Percentiles rank a stretch among this genome's conserved stretches.
Evolutionary conservation across 2,329 filamentous ascomycete species (phyloP).

Genomic region (Monilinia polystroma): DNA sequence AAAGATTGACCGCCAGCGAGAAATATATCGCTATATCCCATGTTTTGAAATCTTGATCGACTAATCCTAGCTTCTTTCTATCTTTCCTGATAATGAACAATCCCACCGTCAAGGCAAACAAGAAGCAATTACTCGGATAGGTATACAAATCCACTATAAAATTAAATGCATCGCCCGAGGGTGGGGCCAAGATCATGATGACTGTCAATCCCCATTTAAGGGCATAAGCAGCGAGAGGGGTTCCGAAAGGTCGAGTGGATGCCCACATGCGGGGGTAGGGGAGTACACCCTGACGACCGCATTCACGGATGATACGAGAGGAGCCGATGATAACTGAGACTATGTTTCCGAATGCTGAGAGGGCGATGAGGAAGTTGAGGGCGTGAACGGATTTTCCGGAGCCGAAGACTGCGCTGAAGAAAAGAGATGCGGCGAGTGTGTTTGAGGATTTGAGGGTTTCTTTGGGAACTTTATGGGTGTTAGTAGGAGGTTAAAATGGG

Average conservation of each 20-base stretch:
- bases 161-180: constrained; percentile 63
- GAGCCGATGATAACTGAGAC: constrained; percentile 51
- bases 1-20: constrained; percentile 58
- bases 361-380: constrained; percentile 48
- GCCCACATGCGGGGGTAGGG: constrained; percentile 48
- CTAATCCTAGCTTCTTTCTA: constrained; percentile 51
- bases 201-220: constrained; percentile 58
- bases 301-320: constrained; percentile 59
- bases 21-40: constrained; percentile 61
- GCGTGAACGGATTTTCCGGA: constrained; percentile 45
- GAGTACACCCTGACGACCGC: constrained; percentile 41
- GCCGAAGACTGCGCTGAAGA: constrained; percentile 55
- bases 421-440: constrained; percentile 43
- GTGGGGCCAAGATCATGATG: constrained; percentile 59
- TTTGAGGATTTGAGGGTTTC: constrained; percentile 53
- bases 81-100: constrained; percentile 57
- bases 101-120: constrained; percentile 55
- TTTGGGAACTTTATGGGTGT: constrained; percentile 47
- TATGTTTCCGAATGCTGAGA: constrained; percentile 51
- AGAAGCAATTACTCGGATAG: constrained; percentile 60
- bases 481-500: background rate
- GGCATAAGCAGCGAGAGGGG: constrained; percentile 58
- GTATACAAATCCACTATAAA: constrained; percentile 59
- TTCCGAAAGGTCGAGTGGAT: constrained; percentile 62
- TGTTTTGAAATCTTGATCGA: constrained; percentile 45